A percentile compares a stretch with the other conserved stretches of the same genome.
Evolutionary conservation across 768 basidiomycete genomes (phyloP).

Genomic region (Mycena latifolia): DNA sequence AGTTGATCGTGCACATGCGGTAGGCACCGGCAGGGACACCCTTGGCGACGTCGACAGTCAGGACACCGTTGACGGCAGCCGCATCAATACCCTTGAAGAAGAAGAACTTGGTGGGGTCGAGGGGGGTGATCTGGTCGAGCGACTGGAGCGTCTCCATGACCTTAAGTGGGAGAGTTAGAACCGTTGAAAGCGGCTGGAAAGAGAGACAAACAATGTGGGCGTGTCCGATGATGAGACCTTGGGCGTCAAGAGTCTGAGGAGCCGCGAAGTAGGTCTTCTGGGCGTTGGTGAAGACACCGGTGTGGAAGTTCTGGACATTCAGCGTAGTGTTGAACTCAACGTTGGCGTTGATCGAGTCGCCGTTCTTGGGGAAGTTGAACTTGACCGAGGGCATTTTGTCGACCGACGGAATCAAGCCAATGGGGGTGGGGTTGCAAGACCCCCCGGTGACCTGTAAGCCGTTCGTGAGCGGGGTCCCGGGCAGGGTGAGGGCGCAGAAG

Average conservation of each 20-base stretch:
- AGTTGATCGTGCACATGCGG: slow-evolving; percentile 66
- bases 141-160: slow-evolving; percentile 13
- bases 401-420: slow-evolving; percentile 60
- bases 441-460: slow-evolving; percentile 59
- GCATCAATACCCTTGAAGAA: slow-evolving; percentile 78
- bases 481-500: slow-evolving; percentile 55
- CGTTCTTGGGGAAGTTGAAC: slow-evolving; percentile 58
- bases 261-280: slow-evolving; percentile 61
- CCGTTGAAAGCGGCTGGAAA: not conserved
- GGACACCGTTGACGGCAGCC: slow-evolving; percentile 45
- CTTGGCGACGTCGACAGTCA: slow-evolving; percentile 51
- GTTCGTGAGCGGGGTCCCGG: slow-evolving; percentile 63
- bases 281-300: slow-evolving; percentile 67
- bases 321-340: slow-evolving; percentile 59
- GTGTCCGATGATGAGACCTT: slow-evolving; percentile 64
- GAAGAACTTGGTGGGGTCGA: slow-evolving; percentile 53
- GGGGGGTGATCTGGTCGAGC: not conserved
- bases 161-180: not conserved
- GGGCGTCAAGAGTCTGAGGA: slow-evolving; percentile 60
- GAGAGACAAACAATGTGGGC: slow-evolving; percentile 58
- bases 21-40: slow-evolving; percentile 73
- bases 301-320: slow-evolving; percentile 50
- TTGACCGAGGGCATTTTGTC: slow-evolving; percentile 62
- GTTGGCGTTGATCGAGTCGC: slow-evolving; percentile 52
- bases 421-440: slow-evolving; percentile 67